These are phyloP conservation scores for Bocquillonia castaneifolia DNA, from an alignment of 441 rosid genomes.

Conservation along the genomic window DNA sequence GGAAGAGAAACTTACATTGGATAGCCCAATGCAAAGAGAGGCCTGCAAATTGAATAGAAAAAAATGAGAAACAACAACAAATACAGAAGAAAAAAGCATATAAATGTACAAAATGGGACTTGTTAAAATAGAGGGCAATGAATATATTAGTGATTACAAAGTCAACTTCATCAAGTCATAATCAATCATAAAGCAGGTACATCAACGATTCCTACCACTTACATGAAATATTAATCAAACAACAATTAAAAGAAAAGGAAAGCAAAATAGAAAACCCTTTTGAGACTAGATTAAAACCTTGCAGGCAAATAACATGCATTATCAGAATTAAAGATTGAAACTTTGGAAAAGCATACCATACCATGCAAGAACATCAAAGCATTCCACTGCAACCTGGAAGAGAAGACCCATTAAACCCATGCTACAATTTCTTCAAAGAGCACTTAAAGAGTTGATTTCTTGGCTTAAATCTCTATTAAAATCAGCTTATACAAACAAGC, in stretches of 20 bases:
- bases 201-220: background rate
- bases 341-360: background rate
- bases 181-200: too few relatives aligned
- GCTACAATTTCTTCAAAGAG: background rate
- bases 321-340: background rate
- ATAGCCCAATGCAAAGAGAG: conserved; percentile 32
- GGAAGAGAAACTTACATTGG: conserved; percentile 30
- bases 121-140: background rate
- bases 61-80: background rate
- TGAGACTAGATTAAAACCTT: background rate
- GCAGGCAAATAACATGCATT: background rate
- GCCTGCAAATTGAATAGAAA: conserved; percentile 23
- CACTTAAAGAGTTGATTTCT: background rate
- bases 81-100: background rate
- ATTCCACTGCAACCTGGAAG: conserved; percentile 14
- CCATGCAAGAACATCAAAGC: conserved; percentile 30
- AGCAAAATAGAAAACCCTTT: background rate
- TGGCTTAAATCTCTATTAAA: background rate
- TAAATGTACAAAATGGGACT: background rate
- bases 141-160: background rate
- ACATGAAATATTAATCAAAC: background rate
- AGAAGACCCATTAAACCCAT: conserved; percentile 22
- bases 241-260: too few relatives aligned
- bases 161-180: background rate
- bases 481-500: background rate